phyloP scores from a whole-genome alignment of 2,329 filamentous ascomycete genomes.

The Teratosphaeria zuluensis region DNA sequence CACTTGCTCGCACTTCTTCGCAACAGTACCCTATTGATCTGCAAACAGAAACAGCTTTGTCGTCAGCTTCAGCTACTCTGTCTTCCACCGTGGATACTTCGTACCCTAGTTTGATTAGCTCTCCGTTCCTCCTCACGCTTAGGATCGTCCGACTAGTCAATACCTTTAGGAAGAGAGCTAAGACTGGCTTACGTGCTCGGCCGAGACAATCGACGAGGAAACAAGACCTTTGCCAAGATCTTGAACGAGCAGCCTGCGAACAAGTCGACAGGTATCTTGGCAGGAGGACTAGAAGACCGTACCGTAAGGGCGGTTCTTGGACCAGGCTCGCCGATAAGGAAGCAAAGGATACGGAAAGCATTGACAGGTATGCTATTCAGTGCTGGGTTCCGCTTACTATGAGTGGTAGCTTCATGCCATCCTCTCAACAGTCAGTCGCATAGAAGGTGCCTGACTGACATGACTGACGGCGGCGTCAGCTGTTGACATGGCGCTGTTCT shows the following conservation, averaged over 20 bases:
- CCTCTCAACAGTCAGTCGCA: not conserved
- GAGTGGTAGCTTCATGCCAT: not conserved
- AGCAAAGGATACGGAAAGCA: not conserved
- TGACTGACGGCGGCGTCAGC: not conserved
- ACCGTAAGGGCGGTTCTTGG: not conserved
- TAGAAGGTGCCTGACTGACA: not conserved
- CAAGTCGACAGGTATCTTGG: slow-evolving; percentile 13
- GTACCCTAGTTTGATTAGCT: slow-evolving; percentile 2
- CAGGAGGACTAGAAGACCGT: slow-evolving; percentile 2
- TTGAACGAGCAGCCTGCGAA: slow-evolving; percentile 19
- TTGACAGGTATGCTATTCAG: not conserved
- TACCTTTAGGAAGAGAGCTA: slow-evolving; percentile 28
- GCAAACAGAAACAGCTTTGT: not conserved
- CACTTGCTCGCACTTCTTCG: slow-evolving; percentile 1
- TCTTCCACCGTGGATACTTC: not conserved
- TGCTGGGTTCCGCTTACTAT: not conserved
- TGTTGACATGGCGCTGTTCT: no score
- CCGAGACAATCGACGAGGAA: slow-evolving; percentile 6
- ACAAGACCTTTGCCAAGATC: slow-evolving; percentile 19
- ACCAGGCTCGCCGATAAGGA: not conserved
- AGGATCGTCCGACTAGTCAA: slow-evolving; percentile 30
- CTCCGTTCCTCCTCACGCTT: slow-evolving; percentile 25
- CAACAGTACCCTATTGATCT: not conserved
- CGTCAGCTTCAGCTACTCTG: slow-evolving; percentile 1
- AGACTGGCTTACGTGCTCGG: slow-evolving; percentile 20